Evolutionary conservation across 331 rosid genomes (phyloP), one percentile per base, ranked within the genome.

Genomic region (Telfairia occidentalis): DNA sequence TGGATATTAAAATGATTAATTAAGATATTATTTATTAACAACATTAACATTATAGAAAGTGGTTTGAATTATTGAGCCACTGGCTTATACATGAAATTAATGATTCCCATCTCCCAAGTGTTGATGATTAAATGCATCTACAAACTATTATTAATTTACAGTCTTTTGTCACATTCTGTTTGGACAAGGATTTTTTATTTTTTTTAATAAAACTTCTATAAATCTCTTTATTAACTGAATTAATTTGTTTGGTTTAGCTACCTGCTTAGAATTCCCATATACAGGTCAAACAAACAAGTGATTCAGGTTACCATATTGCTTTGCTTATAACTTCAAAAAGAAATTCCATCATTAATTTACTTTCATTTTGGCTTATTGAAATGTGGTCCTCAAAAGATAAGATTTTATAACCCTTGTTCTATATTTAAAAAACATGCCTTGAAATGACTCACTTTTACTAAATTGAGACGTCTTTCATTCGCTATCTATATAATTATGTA

Each of bases 251-350:
- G 75, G 58, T 70, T 70, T 28, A 45, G 53, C 35, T 24, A 24
- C 54, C 54, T 42, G 53, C 35, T 67, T 42, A 23, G 23, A 8
- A 45, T 45, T 64, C 37, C 24, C 35, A 6, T 45, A 11, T 23
- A 15, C 9, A 15, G 3, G 40, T 13, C 57, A 70, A 70, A 1
- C 75, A 70, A 26, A 15, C 42, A 45, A 45, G 53, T 23, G 24
- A 43, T 69, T 69, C 74, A 38, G 37, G 74, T 45, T 26, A 23
- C 24, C 16, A 5, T 28, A 29, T 15, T 70, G 18, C 75, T 70
- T 70, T 46, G 58, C 58, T 28, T 70, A 70, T 46, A 70, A 28
- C 15, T 70, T 70, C 74, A 69, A 69, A 67, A 26, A 5, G 57
- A 24, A 69, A 42, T 23, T 23, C 55, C 55, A 69, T 69, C 12